Conservation (phyloP, 805 yeast genomes). For the Suhomyces tanzawaensis region DNA sequence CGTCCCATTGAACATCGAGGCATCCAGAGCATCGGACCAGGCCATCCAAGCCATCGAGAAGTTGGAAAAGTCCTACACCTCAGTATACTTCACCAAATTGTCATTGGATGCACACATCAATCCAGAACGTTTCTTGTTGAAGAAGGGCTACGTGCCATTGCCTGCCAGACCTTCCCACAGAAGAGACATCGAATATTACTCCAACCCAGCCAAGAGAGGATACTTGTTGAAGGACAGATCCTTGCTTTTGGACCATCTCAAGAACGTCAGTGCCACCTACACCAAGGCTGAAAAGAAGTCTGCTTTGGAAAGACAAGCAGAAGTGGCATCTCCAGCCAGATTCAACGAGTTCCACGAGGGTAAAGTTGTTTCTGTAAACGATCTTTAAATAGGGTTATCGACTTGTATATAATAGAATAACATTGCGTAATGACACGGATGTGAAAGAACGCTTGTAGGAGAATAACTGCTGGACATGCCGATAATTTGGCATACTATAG, state of each 20-base stretch:
- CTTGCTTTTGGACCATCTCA: slow-evolving; percentile 38
- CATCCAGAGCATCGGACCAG: slow-evolving; percentile 70
- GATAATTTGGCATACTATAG: too few species aligned
- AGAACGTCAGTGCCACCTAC: slow-evolving; percentile 16
- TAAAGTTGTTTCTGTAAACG: slow-evolving; percentile 9
- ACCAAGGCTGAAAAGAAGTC: slow-evolving; percentile 28
- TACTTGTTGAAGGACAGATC: slow-evolving; percentile 51
- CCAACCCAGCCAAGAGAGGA: slow-evolving; percentile 70
- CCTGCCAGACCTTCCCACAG: slow-evolving; percentile 82
- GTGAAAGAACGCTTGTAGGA: too few species aligned
- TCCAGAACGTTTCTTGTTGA: slow-evolving; percentile 67
- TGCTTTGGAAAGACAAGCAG: slow-evolving; percentile 36
- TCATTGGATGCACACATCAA: slow-evolving; percentile 72
- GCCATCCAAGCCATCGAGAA: slow-evolving; percentile 74
- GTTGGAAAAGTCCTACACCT: slow-evolving; percentile 70
- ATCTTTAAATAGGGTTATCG: slow-evolving; percentile 6
- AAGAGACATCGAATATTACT: slow-evolving; percentile 77
- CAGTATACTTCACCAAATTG: slow-evolving; percentile 62
- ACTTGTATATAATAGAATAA: slow-evolving; percentile 7
- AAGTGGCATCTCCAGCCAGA: slow-evolving; percentile 24
- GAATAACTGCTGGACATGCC: too few species aligned
- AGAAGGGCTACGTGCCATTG: slow-evolving; percentile 77
- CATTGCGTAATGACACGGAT: too few species aligned
- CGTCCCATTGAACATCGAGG: slow-evolving; percentile 74
- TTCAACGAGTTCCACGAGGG: slow-evolving; percentile 12